A percentile compares a stretch with the other conserved stretches of the same genome.
Evolutionary conservation across 179 eudicot species (phyloP).

Genomic region (Beta macrorhiza): DNA sequence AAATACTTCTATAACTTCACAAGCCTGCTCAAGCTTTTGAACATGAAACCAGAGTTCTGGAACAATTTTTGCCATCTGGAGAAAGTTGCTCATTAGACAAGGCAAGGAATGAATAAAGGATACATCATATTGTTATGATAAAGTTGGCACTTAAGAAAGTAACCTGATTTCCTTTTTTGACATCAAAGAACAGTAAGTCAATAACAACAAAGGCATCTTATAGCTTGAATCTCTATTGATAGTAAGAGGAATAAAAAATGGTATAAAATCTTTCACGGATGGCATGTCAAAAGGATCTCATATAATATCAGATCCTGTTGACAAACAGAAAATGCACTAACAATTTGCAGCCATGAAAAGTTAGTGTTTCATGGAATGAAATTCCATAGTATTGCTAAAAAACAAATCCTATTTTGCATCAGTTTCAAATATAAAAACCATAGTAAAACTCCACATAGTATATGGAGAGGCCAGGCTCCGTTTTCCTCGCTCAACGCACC

Average conservation of each 20-base stretch:
- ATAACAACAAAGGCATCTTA: neutral
- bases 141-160: neutral
- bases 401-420: too few species aligned
- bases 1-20: conserved; percentile 67
- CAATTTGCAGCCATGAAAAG: neutral
- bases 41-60: conserved; percentile 91
- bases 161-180: neutral
- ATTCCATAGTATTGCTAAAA: too few species aligned
- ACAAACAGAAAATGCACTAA: neutral
- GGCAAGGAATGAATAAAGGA: neutral
- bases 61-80: conserved; percentile 66
- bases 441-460: too few species aligned
- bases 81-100: conserved; percentile 6
- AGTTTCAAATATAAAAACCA: too few species aligned
- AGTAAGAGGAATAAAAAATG: neutral
- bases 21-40: conserved; percentile 89
- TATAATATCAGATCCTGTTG: neutral
- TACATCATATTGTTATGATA: conserved; percentile 1
- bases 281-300: neutral
- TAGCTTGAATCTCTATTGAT: neutral
- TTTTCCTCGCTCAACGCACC: too few species aligned
- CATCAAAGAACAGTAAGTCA: neutral
- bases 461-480: too few species aligned
- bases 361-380: neutral
- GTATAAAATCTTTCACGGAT: neutral